Percentiles rank a stretch among this genome's conserved stretches.
phyloP scores from a whole-genome alignment of 805 yeast genomes.

The Cyberlindnera veronae region DNA sequence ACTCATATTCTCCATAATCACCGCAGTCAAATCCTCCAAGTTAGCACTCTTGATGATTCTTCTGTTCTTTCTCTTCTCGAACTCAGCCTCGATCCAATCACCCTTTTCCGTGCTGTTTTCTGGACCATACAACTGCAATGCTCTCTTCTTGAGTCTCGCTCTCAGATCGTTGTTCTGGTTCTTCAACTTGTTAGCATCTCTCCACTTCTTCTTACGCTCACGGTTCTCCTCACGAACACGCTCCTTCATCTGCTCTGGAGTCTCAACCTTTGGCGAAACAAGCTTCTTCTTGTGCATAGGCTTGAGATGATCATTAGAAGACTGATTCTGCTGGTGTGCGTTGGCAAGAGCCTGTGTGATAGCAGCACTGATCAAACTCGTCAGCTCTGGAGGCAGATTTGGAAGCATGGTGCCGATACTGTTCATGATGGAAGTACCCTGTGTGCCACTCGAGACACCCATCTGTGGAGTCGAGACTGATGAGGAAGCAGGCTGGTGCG shows the following conservation, averaged over 20 bases:
- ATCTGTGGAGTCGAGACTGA: conserved; percentile 9
- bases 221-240: conserved; percentile 64
- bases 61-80: conserved; percentile 58
- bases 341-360: conserved; percentile 23
- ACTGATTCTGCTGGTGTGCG: not conserved
- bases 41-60: conserved; percentile 45
- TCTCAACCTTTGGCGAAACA: conserved; percentile 20
- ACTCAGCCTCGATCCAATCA: conserved; percentile 76
- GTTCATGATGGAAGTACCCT: conserved; percentile 18
- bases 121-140: conserved; percentile 62
- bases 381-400: conserved; percentile 23
- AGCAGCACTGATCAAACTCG: conserved; percentile 23
- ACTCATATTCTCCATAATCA: conserved; percentile 27
- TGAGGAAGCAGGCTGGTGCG: not conserved
- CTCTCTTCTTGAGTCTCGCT: conserved; percentile 72
- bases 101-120: conserved; percentile 49
- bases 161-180: conserved; percentile 87
- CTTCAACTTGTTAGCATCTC: conserved; percentile 72
- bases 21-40: conserved; percentile 26
- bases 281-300: conserved; percentile 17
- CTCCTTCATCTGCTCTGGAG: conserved; percentile 43
- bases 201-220: conserved; percentile 78
- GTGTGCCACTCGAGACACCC: conserved; percentile 16
- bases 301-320: conserved; percentile 2
- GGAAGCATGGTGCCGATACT: conserved; percentile 25